Evolutionary conservation across 208 protist species (phyloP), one percentile per base, ranked within the genome.

Genomic region (Wallacemonas sp.): DNA sequence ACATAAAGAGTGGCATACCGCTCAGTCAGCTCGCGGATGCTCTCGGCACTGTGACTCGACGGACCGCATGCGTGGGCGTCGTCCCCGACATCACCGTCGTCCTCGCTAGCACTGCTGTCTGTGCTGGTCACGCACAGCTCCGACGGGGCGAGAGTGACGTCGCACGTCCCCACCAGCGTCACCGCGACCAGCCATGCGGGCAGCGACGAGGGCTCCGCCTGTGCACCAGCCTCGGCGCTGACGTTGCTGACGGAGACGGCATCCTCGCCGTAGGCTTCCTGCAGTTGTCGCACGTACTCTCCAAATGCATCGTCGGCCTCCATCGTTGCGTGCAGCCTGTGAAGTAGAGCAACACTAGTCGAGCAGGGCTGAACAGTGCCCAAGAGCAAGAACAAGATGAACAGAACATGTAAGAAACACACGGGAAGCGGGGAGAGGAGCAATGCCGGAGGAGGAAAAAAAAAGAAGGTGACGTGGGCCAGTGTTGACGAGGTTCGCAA

Each of bases 81-180:
- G 52, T 33, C 32, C 52, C n/a, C 52, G 11, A 7, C 52, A 14
- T 41, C 52, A 7, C 8, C 32, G 7, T 20, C 31, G 32, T 41
- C 52, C 5, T 2, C 52, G n/a, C 14, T 22, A 14, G 36, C 52
- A n/a, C n/a, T n/a, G n/a, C n/a, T n/a, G n/a, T n/a, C n/a, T n/a
- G n/a, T n/a, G n/a, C n/a, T n/a, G n/a, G n/a, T n/a, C n/a, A n/a
- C n/a, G 5, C 3, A 2, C n/a, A 59, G 31, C 7, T 59, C 52
- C 20, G 52, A 59, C 26, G 52, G 52, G 4, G 52, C 52, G 10
- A 59, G 52, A 8, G 52, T 59, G 12, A 59, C 52, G 29, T 33
- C 52, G 32, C 52, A 59, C n/a, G 52, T 59, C n/a, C 52, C 52
- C 10, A 59, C 52, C 14, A 59, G 31, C 12, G 52, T 59, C 4